Percentiles rank a stretch among this genome's conserved stretches.
These are phyloP conservation scores for Boletus rubescentipes DNA, from an alignment of 768 basidiomycete genomes.

Conservation along the genomic window DNA sequence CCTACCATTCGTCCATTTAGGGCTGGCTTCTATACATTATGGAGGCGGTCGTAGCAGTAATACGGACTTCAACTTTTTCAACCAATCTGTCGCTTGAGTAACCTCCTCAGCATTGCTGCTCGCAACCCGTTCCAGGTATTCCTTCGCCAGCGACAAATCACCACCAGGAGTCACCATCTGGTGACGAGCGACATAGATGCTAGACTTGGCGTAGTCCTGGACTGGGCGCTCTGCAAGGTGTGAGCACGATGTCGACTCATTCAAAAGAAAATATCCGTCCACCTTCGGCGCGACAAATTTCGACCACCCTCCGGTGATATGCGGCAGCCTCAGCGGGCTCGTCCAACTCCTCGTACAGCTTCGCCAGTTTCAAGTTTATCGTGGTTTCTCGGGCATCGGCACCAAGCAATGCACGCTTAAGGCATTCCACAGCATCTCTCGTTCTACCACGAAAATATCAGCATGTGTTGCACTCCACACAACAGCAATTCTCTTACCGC, in stretches of 20 bases:
- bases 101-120: slow-evolving; percentile 83
- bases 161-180: slow-evolving; percentile 63
- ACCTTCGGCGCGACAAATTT: slow-evolving; percentile 58
- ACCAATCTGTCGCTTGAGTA: slow-evolving; percentile 64
- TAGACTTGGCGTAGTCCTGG: slow-evolving; percentile 81
- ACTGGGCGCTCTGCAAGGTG: slow-evolving; percentile 54
- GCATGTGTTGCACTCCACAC: not conserved
- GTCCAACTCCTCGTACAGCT: slow-evolving; percentile 62
- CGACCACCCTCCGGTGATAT: slow-evolving; percentile 79
- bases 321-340: slow-evolving; percentile 69
- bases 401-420: slow-evolving; percentile 84
- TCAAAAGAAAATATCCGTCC: slow-evolving; percentile 4
- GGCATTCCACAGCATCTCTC: slow-evolving; percentile 88
- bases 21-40: slow-evolving; percentile 23
- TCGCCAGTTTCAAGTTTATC: slow-evolving; percentile 73
- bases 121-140: slow-evolving; percentile 72
- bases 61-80: slow-evolving; percentile 54
- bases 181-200: slow-evolving; percentile 79
- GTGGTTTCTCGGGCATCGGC: slow-evolving; percentile 75
- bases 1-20: slow-evolving; percentile 24
- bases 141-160: slow-evolving; percentile 66
- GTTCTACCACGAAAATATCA: slow-evolving; percentile 45
- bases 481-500: slow-evolving; percentile 46
- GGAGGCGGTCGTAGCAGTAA: slow-evolving; percentile 21
- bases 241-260: slow-evolving; percentile 7